phyloP scores from a whole-genome alignment of 139 green algal genomes.

The Asterochloris erici region DNA sequence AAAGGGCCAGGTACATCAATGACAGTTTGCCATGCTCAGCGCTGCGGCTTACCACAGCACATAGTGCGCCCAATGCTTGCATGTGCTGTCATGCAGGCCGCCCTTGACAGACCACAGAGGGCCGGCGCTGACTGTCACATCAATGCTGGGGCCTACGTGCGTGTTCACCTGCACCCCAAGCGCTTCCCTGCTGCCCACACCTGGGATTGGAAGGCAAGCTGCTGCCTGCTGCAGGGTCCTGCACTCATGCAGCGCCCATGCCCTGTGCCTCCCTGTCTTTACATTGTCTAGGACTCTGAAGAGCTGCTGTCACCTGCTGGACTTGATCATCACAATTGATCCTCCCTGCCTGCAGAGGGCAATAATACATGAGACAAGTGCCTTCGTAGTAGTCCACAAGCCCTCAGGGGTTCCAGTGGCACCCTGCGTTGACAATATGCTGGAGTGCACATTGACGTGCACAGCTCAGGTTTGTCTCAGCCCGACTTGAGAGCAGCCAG shows the following conservation, averaged over 20 bases:
- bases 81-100: constrained; percentile 4
- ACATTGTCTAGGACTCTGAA: not conserved
- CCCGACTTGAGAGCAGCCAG: not conserved
- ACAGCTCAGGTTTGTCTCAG: constrained; percentile 14
- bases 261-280: too few species aligned
- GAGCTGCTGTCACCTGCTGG: not conserved
- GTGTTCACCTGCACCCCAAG: constrained; percentile 74
- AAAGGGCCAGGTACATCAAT: constrained; percentile 30
- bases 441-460: constrained; percentile 32
- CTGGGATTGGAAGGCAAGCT: constrained; percentile 27
- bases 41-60: not conserved
- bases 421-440: constrained; percentile 46
- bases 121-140: constrained; percentile 9
- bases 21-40: not conserved
- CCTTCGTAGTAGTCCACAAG: constrained; percentile 79
- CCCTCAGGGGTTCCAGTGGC: constrained; percentile 66
- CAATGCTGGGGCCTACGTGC: constrained; percentile 49
- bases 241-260: not conserved
- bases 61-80: not conserved
- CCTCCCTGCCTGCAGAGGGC: constrained; percentile 18
- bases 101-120: constrained; percentile 10
- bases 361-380: constrained; percentile 35
- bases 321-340: not conserved
- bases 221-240: not conserved
- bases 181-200: constrained; percentile 60